phyloP scores from a whole-genome alignment of 2,329 filamentous ascomycete species.

The Paracoccidioides lutzii region DNA sequence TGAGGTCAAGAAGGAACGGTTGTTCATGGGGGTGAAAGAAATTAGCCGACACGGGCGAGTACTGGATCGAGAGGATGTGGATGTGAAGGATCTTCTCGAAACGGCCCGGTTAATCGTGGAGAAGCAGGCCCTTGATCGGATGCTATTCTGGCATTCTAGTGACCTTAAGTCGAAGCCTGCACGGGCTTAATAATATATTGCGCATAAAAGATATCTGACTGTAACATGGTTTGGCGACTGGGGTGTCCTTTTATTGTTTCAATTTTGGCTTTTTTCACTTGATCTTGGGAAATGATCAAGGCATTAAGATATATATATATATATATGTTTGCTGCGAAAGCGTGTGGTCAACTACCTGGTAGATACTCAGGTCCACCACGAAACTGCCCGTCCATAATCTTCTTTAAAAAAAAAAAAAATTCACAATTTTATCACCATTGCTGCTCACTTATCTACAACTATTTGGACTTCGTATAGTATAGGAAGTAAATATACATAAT shows the following conservation, averaged over 20 bases:
- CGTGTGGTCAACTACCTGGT: no score
- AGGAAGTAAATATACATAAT: no score
- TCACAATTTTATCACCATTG: neutral
- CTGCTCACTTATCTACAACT: neutral
- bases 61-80: conserved; percentile 62
- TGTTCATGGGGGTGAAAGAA: conserved; percentile 55
- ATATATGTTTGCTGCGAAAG: neutral
- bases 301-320: neutral
- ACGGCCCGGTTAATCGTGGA: conserved; percentile 78
- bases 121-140: conserved; percentile 59
- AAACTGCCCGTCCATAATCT: no score
- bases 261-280: neutral
- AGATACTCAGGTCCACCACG: no score
- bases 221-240: conserved; percentile 5
- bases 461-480: neutral
- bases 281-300: neutral
- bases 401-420: neutral
- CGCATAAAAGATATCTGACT: conserved; percentile 8
- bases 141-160: conserved; percentile 53
- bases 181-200: conserved; percentile 21
- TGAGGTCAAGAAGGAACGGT: conserved; percentile 42
- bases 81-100: conserved; percentile 89
- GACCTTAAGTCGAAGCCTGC: conserved; percentile 26
- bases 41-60: conserved; percentile 56
- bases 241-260: neutral